Conservation (phyloP, 75 land plant species). For the Pinus tabuliformis region DNA sequence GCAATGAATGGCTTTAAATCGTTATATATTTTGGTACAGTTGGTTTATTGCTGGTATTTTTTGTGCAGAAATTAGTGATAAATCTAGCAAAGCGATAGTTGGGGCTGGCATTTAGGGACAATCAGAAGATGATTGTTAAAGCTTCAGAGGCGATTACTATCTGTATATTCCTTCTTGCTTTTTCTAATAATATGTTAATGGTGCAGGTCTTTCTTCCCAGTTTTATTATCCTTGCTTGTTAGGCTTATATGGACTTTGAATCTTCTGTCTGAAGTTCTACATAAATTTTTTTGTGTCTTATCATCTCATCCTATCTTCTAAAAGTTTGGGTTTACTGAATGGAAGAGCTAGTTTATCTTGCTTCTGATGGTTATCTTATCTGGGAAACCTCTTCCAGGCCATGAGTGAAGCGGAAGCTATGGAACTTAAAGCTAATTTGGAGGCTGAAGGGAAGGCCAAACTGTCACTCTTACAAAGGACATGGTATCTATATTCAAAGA, state of each 20-base stretch:
- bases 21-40: not conserved
- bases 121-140: constrained; percentile 71
- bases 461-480: constrained; percentile 65
- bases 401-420: constrained; percentile 87
- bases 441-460: constrained; percentile 73
- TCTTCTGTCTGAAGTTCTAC: not conserved
- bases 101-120: constrained; percentile 77
- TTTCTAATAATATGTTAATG: not conserved
- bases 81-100: constrained; percentile 76
- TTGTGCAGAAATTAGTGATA: constrained; percentile 68
- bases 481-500: constrained; percentile 86
- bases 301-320: not conserved
- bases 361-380: not conserved
- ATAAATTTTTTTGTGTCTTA: not conserved
- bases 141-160: constrained; percentile 69
- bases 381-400: constrained; percentile 34
- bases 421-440: constrained; percentile 75
- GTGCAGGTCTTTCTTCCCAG: not conserved
- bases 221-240: not conserved
- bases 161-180: no score
- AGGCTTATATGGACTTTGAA: not conserved
- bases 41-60: not conserved
- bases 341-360: not conserved
- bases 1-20: not conserved
- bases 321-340: not conserved